These are phyloP conservation scores for Trametes sp. DNA, from an alignment of 1,284 basidiomycete species.

Conservation along the genomic window DNA sequence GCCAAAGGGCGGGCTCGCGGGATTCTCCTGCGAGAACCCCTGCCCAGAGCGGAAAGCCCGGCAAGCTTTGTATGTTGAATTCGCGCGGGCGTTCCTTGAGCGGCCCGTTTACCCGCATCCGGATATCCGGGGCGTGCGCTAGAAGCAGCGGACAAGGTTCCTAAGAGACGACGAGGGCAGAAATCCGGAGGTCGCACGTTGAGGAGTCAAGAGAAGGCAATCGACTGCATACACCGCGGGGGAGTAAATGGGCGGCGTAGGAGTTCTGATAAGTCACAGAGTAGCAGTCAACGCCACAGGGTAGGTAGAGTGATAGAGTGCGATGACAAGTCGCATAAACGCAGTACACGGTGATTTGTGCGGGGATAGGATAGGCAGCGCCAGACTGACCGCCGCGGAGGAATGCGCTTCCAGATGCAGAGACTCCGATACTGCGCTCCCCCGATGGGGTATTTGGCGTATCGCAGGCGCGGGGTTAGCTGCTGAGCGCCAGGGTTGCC, in stretches of 20 bases:
- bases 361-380: neutral
- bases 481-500: neutral
- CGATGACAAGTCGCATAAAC: neutral
- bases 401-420: neutral
- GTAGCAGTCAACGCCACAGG: neutral
- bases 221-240: neutral
- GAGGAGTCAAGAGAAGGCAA: neutral
- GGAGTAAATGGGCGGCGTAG: neutral
- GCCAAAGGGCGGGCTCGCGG: neutral
- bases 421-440: neutral
- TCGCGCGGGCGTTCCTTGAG: neutral
- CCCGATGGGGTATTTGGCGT: no score
- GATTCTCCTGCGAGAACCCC: neutral
- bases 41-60: constrained; percentile 15
- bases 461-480: neutral
- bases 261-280: neutral
- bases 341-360: neutral
- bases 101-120: neutral
- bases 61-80: constrained; percentile 17
- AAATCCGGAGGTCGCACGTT: neutral
- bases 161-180: neutral
- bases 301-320: neutral
- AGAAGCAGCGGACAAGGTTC: neutral
- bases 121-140: neutral
- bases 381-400: neutral